Evolutionary conservation across 495 filamentous ascomycete species (phyloP), one percentile per base, ranked within the genome.

Genomic region (Penicillium atrosanguineum): DNA sequence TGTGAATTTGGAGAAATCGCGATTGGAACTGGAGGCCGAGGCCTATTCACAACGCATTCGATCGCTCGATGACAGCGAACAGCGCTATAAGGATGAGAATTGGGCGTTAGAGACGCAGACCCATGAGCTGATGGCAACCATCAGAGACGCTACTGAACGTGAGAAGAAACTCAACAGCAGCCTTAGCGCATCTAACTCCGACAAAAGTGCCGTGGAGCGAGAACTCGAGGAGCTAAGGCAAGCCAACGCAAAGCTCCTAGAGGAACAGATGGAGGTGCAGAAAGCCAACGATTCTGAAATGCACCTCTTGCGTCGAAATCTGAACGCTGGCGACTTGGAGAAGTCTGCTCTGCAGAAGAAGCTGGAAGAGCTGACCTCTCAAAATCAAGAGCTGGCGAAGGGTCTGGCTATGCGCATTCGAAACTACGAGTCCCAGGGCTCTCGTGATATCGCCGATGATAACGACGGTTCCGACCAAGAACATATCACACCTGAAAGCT

Each of bases 1-100:
- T 11, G 71, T 84, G 52, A 86, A 87, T 46, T 64, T 83, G 18
- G 89, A 94, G 48, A 88, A 86, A 59, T 85, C 88, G 5, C 78
- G 82, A 49, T 76, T 97, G 16, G 92, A 96, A 67, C 70, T 87
- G 29, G 91, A 97, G 54, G 84, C 83, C 0, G 90, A 95, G 64
- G 82, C 82, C 1, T 83, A 95, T 52, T 79, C 84, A 49, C 85
- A 92, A 64, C 85, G 90, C 11, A 76, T 97, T 44, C 87, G 87
- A 60, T 78, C 77, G 7, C 75, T 97, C 31, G 91, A 96, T 61
- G 94, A 97, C 68, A 95, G 87, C 61, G 94, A 98, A 71, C 87
- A 91, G 67, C 84, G 89, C 16, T 95, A 92, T 69, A 97, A 96
- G 68, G 94, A 98, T 64, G 93, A 96, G 65, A 98, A 97, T 63